Evolutionary conservation across 1,284 basidiomycete genomes (phyloP), one percentile per base, ranked within the genome.

Genomic region (Heimioporus punctisporus): DNA sequence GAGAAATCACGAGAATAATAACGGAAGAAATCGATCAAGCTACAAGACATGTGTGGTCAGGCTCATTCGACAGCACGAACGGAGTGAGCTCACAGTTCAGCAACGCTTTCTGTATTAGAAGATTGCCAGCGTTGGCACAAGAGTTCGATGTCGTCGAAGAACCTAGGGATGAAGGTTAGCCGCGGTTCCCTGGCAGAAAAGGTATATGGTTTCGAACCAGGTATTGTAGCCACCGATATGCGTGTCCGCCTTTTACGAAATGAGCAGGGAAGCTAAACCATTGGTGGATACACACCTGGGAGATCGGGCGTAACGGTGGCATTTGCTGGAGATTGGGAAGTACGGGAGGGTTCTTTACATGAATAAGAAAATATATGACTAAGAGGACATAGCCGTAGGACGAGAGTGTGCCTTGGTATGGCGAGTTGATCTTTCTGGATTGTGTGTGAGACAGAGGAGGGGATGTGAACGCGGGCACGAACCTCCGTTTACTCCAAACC

Each of bases 301-400:
- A 82, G 65, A 95, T 91, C 30, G 92, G 90, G 49, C 91, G 88
- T 59, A 94, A 70, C 28, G 92, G 91, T 28, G 92, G 91, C 78
- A 95, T 89, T 72, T 93, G 88, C 76, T 95, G 93, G 60, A 95
- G 78, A 76, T 95, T 94, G 60, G 95, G 95, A 55, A 98, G 80
- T 48, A 97, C 92, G 24, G 95, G 92, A 52, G 95, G 93, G 63
- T 93, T 93, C 77, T 97, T 97, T 76, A 98, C 95, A 72, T 98
- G 97, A 48, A 95, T 88, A 51, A 98, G 85, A 76, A 95, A 99
- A 77, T 96, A 98, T 63, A 99, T 93, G 68, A 98, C 96, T 73
- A 98, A 88, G 55, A 99, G 83, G 63, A 97, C 97, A 76, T 97
- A 98, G 56, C 97, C 97, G 73, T 99, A 99, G 48, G 95, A 98